Conservation (phyloP, 139 green algal species). For the Closterium sp. region DNA sequence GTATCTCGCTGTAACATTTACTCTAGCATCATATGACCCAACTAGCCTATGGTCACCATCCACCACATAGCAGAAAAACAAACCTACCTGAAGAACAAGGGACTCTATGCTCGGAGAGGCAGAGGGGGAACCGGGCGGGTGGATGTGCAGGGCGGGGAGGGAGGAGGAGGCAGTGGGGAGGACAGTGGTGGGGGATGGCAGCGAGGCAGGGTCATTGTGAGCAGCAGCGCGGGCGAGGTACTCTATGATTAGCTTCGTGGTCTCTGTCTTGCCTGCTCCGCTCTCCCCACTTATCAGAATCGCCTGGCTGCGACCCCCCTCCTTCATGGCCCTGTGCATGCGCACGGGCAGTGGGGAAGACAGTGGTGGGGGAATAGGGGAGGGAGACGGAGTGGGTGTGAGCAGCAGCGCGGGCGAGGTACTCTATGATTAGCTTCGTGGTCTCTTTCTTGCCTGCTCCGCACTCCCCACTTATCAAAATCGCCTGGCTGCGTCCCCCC, state of each 20-base stretch:
- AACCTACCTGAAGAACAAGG: too few species aligned
- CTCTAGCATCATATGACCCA: too few species aligned
- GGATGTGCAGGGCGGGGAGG: too few species aligned
- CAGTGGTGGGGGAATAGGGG: too few species aligned
- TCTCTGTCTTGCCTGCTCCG: conserved; percentile 98
- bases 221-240: conserved; percentile 66
- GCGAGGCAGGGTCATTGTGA: background rate
- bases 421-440: conserved; percentile 97
- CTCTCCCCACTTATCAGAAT: conserved; percentile 79
- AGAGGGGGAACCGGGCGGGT: too few species aligned
- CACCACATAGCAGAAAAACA: too few species aligned
- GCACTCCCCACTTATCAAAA: conserved; percentile 77
- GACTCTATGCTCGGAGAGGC: too few species aligned
- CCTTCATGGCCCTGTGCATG: background rate
- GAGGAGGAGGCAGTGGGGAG: too few species aligned
- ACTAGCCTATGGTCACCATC: too few species aligned
- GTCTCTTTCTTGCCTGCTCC: conserved; percentile 99
- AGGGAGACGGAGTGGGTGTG: background rate
- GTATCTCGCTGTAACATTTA: too few species aligned
- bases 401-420: conserved; percentile 60
- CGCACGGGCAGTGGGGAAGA: too few species aligned
- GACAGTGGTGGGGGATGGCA: too few species aligned
- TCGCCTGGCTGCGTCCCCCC: conserved; percentile 45
- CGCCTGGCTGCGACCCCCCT: conserved; percentile 49
- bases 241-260: conserved; percentile 97